phyloP scores from a whole-genome alignment of 257 asterid species.

The Primulina tabacum region DNA sequence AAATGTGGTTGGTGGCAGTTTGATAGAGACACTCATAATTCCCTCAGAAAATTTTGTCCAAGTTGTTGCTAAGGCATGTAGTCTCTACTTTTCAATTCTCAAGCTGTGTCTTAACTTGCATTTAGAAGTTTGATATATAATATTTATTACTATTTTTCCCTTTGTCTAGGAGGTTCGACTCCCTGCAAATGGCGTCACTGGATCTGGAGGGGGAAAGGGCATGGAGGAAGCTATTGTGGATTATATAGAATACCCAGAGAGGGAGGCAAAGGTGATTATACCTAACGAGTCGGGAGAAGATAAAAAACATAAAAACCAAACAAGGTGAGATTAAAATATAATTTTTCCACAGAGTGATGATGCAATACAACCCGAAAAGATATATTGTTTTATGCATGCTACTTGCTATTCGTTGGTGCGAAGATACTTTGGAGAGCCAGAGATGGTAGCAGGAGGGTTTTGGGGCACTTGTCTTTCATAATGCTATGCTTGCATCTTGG shows the following conservation, averaged over 20 bases:
- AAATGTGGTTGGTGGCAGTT: slow-evolving; percentile 52
- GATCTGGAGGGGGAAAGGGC: slow-evolving; percentile 37
- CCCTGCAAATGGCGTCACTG: slow-evolving; percentile 53
- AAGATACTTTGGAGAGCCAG: background rate
- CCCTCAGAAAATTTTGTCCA: slow-evolving; percentile 73
- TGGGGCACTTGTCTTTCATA: background rate
- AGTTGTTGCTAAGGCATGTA: slow-evolving; percentile 80
- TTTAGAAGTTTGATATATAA: background rate
- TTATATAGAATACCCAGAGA: slow-evolving; percentile 30
- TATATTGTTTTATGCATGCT: slow-evolving; percentile 7
- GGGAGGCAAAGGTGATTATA: slow-evolving; percentile 31
- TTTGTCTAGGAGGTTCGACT: slow-evolving; percentile 50
- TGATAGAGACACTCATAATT: slow-evolving; percentile 74
- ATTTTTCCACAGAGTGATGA: slow-evolving; percentile 1
- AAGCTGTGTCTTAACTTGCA: background rate
- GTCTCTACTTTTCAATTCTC: slow-evolving; percentile 23
- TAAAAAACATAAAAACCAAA: slow-evolving; percentile 25
- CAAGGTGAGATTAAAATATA: slow-evolving; percentile 35
- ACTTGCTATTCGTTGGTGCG: slow-evolving; percentile 14
- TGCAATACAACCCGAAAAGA: slow-evolving; percentile 18
- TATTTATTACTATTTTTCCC: slow-evolving; percentile 4
- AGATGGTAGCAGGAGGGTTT: background rate
- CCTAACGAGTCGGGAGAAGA: slow-evolving; percentile 29
- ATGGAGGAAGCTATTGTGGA: slow-evolving; percentile 32
- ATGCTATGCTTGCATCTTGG: background rate